Percentiles rank a stretch among this genome's conserved stretches.
These are phyloP conservation scores for Diaporthe batatas DNA, from an alignment of 2,329 filamentous ascomycete genomes.

Conservation along the genomic window DNA sequence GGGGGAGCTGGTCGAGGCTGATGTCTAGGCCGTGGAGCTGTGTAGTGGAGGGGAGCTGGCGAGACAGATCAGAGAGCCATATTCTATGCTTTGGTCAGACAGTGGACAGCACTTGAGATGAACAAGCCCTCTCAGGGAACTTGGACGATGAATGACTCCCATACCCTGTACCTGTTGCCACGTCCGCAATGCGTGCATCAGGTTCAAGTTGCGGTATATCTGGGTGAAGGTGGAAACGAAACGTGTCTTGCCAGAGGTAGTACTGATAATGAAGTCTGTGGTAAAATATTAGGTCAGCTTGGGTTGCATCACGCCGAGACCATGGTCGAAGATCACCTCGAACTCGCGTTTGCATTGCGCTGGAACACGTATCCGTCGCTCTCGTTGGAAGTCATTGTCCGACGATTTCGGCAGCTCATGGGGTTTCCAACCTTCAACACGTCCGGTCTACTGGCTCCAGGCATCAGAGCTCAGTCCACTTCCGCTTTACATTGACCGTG, in stretches of 20 bases:
- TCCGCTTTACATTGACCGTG: too few relatives aligned
- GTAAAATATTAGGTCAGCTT: not conserved
- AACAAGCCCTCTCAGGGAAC: not conserved
- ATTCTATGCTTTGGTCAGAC: conserved; percentile 24
- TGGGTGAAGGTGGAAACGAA: conserved; percentile 1
- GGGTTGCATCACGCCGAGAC: not conserved
- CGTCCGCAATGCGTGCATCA: conserved; percentile 9
- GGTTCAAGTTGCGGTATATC: not conserved
- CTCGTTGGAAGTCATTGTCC: not conserved
- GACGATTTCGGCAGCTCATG: too few relatives aligned
- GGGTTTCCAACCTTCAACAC: too few relatives aligned
- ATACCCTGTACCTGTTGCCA: conserved; percentile 17
- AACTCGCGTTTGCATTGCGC: not conserved
- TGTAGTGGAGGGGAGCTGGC: conserved; percentile 38
- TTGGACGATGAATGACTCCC: not conserved
- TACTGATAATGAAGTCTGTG: conserved; percentile 14
- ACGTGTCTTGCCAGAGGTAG: conserved; percentile 20
- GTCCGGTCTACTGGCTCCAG: not conserved
- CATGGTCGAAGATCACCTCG: not conserved
- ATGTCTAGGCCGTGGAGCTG: conserved; percentile 47
- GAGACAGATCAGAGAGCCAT: conserved; percentile 44
- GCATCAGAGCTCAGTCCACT: too few relatives aligned
- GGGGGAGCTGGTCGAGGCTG: conserved; percentile 44
- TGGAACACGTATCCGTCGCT: conserved; percentile 8
- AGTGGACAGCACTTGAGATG: too few relatives aligned